Percentiles rank a stretch among this genome's conserved stretches.
Conservation (phyloP, 2,329 filamentous ascomycete genomes). For the Ceratocystis huliohia region DNA sequence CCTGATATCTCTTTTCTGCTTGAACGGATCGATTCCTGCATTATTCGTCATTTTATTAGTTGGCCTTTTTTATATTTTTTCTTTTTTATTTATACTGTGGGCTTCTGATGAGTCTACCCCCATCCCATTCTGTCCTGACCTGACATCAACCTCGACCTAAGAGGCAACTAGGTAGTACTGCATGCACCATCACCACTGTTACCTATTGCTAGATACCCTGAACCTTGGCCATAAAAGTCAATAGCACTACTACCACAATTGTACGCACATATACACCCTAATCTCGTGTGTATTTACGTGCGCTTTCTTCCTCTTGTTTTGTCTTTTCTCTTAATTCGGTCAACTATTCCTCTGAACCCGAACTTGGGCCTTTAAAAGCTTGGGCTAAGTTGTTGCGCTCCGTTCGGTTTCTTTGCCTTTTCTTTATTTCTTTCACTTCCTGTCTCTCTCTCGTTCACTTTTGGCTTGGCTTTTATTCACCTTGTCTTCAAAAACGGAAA, state of each 20-base stretch:
- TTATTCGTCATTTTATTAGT: not conserved
- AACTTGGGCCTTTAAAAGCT: conserved; percentile 5
- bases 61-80: not conserved
- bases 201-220: conserved; percentile 3
- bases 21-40: not conserved
- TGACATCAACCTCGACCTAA: not conserved
- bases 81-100: no score
- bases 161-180: not conserved
- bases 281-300: not conserved
- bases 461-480: not conserved
- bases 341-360: not conserved
- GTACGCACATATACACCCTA: not conserved
- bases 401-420: not conserved
- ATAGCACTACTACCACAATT: not conserved
- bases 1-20: not conserved
- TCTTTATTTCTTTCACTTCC: not conserved
- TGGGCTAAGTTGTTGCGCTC: not conserved
- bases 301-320: not conserved
- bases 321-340: not conserved
- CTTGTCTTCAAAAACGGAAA: conserved; percentile 5
- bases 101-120: not conserved
- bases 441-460: not conserved
- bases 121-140: not conserved
- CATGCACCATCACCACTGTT: not conserved
- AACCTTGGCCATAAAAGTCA: not conserved